Evolutionary conservation across 2,329 filamentous ascomycete genomes (phyloP).

Genomic region (Drechslerella dactyloides): DNA sequence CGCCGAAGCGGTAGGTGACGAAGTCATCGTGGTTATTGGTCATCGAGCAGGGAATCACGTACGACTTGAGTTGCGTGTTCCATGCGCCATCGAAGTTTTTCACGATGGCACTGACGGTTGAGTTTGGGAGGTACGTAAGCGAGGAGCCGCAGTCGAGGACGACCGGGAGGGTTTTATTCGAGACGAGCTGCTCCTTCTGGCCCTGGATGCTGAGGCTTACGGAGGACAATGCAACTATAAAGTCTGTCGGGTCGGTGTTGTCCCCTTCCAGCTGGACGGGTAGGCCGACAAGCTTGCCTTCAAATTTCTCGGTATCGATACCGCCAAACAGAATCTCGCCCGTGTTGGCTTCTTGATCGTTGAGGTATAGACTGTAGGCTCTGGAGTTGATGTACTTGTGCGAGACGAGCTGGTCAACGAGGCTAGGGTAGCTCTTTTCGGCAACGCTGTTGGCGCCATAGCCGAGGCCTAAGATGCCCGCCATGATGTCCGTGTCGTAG

Average conservation of each 20-base stretch:
- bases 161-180: conserved; percentile 65
- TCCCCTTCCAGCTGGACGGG: conserved; percentile 66
- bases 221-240: conserved; percentile 72
- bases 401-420: conserved; percentile 69
- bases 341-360: conserved; percentile 66
- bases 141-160: conserved; percentile 68
- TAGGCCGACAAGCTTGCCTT: conserved; percentile 69
- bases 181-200: conserved; percentile 57
- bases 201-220: conserved; percentile 59
- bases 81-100: conserved; percentile 26
- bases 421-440: conserved; percentile 64
- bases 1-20: conserved; percentile 60
- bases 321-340: conserved; percentile 80
- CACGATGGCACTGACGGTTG: conserved; percentile 22
- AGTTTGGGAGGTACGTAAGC: conserved; percentile 53
- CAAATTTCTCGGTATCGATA: conserved; percentile 76
- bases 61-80: conserved; percentile 36
- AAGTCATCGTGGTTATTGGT: conserved; percentile 62
- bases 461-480: conserved; percentile 66
- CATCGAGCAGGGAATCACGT: conserved; percentile 65
- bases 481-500: conserved; percentile 56
- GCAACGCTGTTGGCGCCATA: conserved; percentile 56
- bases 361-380: conserved; percentile 73
- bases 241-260: conserved; percentile 65
- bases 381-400: conserved; percentile 68